Conservation (phyloP, 2,329 filamentous ascomycete genomes). For the Botrytis deweyae region DNA sequence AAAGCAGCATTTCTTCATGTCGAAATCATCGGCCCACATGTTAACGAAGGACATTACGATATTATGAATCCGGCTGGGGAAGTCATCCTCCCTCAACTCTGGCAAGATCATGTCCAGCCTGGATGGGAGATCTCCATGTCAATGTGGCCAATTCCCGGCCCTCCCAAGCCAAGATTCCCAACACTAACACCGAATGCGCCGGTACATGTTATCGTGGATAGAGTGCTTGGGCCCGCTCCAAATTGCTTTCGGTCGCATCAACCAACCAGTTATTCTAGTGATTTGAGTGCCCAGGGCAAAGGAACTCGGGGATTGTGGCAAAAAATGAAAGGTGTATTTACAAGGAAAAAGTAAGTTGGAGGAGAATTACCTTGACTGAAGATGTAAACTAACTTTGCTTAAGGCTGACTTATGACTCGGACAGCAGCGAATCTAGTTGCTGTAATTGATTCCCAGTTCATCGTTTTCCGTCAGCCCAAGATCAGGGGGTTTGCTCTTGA, state of each 20-base stretch:
- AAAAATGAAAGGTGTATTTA: constrained; percentile 1
- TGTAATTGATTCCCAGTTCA: not conserved
- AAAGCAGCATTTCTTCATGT: constrained; percentile 81
- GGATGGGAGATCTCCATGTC: constrained; percentile 71
- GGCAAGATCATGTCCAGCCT: constrained; percentile 78
- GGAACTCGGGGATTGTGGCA: not conserved
- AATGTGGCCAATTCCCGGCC: constrained; percentile 61
- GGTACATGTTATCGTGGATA: constrained; percentile 11
- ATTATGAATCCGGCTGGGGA: constrained; percentile 75
- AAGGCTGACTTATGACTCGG: not conserved
- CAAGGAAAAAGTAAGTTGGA: not conserved
- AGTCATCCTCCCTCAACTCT: constrained; percentile 77
- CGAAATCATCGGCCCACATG: constrained; percentile 71
- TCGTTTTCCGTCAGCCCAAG: not conserved
- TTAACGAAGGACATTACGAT: constrained; percentile 77
- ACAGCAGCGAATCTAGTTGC: not conserved
- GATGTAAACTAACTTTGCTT: not conserved
- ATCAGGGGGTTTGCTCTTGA: not conserved
- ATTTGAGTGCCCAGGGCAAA: not conserved
- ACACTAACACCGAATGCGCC: constrained; percentile 46
- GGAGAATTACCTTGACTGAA: not conserved
- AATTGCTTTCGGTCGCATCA: not conserved
- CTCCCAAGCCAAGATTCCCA: constrained; percentile 65
- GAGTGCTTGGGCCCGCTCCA: not conserved
- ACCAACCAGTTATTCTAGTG: not conserved